phyloP scores from a whole-genome alignment of 805 yeast species.

The Metschnikowia similis region DNA sequence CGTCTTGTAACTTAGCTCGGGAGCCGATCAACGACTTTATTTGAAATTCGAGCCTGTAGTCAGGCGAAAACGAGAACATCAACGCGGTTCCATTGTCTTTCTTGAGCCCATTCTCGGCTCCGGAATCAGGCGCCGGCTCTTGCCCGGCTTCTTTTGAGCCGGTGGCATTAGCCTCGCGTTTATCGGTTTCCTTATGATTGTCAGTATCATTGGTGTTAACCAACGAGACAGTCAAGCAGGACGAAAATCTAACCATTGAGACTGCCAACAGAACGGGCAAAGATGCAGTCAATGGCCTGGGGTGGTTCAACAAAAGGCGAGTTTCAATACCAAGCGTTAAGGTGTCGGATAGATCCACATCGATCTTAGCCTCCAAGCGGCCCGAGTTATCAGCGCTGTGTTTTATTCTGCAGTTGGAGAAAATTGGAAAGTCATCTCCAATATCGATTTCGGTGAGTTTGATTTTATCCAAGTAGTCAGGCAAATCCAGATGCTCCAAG shows the following conservation, averaged over 20 bases:
- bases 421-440: conserved; percentile 93
- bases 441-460: conserved; percentile 82
- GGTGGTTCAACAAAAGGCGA: conserved; percentile 70
- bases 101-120: background rate
- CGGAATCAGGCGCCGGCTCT: background rate
- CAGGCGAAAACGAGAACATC: conserved; percentile 88
- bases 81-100: conserved; percentile 56
- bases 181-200: conserved; percentile 13
- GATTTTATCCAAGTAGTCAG: conserved; percentile 76
- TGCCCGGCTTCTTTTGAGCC: background rate
- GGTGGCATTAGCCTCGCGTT: conserved; percentile 7
- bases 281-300: conserved; percentile 78
- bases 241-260: conserved; percentile 86
- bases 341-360: conserved; percentile 85
- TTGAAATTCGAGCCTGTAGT: conserved; percentile 82
- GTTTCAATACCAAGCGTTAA: conserved; percentile 84
- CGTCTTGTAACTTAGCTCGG: conserved; percentile 83
- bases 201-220: conserved; percentile 44
- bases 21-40: conserved; percentile 91
- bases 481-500: conserved; percentile 57
- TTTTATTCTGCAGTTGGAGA: conserved; percentile 84
- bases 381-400: conserved; percentile 52
- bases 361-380: conserved; percentile 78
- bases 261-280: conserved; percentile 83
- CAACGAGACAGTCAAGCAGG: conserved; percentile 76